A percentile compares a stretch with the other conserved stretches of the same genome.
phyloP scores from a whole-genome alignment of 495 filamentous ascomycete genomes.

The Penicillium antarcticum region DNA sequence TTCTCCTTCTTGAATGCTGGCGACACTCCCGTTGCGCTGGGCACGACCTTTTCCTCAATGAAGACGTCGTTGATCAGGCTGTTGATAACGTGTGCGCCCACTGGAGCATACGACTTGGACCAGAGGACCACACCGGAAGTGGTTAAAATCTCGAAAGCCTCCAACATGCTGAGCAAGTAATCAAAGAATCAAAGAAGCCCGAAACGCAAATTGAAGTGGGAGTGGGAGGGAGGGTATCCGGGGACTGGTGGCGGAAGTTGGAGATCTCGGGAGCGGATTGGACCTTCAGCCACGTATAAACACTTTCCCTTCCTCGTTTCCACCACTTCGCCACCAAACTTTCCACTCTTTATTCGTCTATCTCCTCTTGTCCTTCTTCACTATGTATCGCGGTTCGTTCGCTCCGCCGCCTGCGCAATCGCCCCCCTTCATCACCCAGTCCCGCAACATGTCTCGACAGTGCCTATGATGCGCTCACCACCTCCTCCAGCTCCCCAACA shows the following conservation, averaged over 20 bases:
- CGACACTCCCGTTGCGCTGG: conserved; percentile 27
- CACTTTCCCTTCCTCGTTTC: conserved; percentile 17
- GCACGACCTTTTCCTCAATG: conserved; percentile 83
- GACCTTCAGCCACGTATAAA: conserved; percentile 47
- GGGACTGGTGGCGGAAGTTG: conserved; percentile 34
- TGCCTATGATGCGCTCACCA: conserved; percentile 97
- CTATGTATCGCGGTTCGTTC: conserved; percentile 82
- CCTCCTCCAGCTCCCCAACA: conserved; percentile 79
- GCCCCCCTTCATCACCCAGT: conserved; percentile 97
- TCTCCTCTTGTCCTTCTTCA: conserved; percentile 11
- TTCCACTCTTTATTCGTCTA: neutral
- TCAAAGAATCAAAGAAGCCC: neutral
- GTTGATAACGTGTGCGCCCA: conserved; percentile 82
- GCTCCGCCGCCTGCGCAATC: conserved; percentile 75
- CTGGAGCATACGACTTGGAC: conserved; percentile 80
- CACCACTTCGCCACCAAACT: conserved; percentile 1
- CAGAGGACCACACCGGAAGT: conserved; percentile 96
- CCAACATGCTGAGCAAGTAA: conserved; percentile 61
- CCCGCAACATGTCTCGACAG: conserved; percentile 96
- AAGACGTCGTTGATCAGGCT: conserved; percentile 94
- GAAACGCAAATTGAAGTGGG: neutral
- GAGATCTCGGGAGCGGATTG: conserved; percentile 23
- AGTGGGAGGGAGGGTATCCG: conserved; percentile 8
- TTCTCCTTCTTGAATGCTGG: conserved; percentile 85
- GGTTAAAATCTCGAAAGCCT: conserved; percentile 92